phyloP scores from a whole-genome alignment of 164 flowering plant genomes.

The Chimonanthus salicifolius region DNA sequence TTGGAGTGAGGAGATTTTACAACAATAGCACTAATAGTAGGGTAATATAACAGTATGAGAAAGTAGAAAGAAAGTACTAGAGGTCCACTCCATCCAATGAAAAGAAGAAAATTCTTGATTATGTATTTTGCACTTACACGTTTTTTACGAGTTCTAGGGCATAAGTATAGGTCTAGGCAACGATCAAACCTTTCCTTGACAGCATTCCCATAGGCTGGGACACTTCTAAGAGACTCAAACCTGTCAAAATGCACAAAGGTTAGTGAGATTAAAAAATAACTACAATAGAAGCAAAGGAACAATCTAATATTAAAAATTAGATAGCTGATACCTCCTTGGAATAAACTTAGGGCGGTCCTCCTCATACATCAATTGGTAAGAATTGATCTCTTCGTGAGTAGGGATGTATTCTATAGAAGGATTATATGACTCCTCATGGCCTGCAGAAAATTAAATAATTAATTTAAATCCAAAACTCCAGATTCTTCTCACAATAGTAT shows the following conservation, averaged over 20 bases:
- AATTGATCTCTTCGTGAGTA: constrained; percentile 81
- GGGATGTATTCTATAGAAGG: constrained; percentile 93
- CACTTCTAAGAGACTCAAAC: constrained; percentile 61
- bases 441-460: constrained; percentile 30
- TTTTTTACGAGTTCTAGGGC: constrained; percentile 83
- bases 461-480: not conserved
- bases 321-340: constrained; percentile 58
- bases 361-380: constrained; percentile 82
- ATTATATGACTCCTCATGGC: constrained; percentile 90
- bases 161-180: constrained; percentile 86
- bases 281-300: not conserved
- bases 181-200: constrained; percentile 76
- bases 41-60: not conserved
- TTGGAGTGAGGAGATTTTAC: not conserved
- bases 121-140: constrained; percentile 51
- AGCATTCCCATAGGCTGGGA: constrained; percentile 82
- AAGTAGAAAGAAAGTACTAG: not conserved
- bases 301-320: not conserved
- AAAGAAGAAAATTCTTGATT: not conserved
- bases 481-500: not conserved
- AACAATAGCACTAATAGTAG: not conserved
- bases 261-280: not conserved
- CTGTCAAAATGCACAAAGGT: constrained; percentile 27
- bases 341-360: constrained; percentile 95
- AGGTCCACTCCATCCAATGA: not conserved